phyloP scores from a whole-genome alignment of 768 basidiomycete species.

The Cystobasidium tubakii region DNA sequence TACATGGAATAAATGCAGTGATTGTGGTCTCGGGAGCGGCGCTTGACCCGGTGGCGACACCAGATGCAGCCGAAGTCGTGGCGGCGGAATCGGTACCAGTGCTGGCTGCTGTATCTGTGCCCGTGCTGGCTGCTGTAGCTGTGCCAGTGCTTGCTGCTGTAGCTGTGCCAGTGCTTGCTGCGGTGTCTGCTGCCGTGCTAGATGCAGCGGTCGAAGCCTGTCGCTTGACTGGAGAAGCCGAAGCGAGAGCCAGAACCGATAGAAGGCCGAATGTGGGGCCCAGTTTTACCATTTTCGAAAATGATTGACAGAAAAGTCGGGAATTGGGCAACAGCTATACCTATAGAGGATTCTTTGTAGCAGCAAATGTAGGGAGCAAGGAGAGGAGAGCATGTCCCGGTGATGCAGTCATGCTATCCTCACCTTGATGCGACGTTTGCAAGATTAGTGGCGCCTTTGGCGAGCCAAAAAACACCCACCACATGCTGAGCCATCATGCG shows the following conservation, averaged over 20 bases:
- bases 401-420: too few species aligned
- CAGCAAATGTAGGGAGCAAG: too few species aligned
- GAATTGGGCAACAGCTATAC: too few species aligned
- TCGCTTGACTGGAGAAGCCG: conserved; percentile 6
- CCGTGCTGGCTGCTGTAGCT: neutral
- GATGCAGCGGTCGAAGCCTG: neutral
- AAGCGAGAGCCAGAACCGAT: neutral
- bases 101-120: neutral
- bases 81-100: neutral
- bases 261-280: neutral
- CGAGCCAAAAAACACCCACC: too few species aligned
- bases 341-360: too few species aligned
- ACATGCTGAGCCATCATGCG: too few species aligned
- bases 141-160: neutral
- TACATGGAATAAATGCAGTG: neutral
- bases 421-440: too few species aligned
- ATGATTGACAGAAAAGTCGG: too few species aligned
- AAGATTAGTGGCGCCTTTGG: too few species aligned
- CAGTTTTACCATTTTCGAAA: neutral
- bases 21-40: neutral
- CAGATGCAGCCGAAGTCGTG: neutral
- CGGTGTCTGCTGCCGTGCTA: neutral
- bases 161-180: neutral
- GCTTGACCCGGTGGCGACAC: neutral
- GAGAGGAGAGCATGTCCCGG: too few species aligned